Evolutionary conservation across 2,329 filamentous ascomycete species (phyloP).

Genomic region (Talaromyces funiculosus): DNA sequence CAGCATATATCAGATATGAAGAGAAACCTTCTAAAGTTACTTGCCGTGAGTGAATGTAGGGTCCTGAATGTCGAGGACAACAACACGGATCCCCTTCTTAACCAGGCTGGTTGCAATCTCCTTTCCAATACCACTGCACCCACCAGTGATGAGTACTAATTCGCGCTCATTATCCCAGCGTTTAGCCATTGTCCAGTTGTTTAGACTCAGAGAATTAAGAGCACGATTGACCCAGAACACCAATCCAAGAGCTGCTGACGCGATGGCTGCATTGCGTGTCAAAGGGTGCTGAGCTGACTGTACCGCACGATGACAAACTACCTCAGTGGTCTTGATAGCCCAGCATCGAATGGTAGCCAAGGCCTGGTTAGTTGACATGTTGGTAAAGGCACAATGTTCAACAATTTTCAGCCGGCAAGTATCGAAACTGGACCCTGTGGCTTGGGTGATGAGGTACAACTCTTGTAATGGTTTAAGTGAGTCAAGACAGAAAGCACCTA

Average conservation of each 20-base stretch:
- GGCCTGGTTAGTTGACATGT: neutral
- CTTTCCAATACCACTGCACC: neutral
- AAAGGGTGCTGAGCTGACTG: neutral
- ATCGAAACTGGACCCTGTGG: neutral
- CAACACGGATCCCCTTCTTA: neutral
- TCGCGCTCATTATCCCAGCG: neutral
- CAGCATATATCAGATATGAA: neutral
- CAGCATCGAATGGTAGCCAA: neutral
- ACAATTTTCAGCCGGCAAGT: too few relatives aligned
- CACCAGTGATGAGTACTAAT: neutral
- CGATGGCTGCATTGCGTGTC: neutral
- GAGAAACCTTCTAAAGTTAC: neutral
- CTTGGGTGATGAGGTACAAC: too few relatives aligned
- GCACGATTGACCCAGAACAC: neutral
- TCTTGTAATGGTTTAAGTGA: too few relatives aligned
- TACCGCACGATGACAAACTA: neutral
- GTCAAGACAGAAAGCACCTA: neutral
- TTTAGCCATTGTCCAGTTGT: neutral
- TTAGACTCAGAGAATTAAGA: neutral
- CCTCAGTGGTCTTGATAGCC: neutral
- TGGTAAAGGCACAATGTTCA: neutral
- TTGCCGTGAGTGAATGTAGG: neutral
- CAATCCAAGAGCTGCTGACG: neutral
- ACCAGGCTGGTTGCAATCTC: neutral
- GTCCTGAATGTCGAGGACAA: neutral